These are phyloP conservation scores for Sistotremastrum niveocremeum DNA, from an alignment of 768 basidiomycete species.

Conservation along the genomic window DNA sequence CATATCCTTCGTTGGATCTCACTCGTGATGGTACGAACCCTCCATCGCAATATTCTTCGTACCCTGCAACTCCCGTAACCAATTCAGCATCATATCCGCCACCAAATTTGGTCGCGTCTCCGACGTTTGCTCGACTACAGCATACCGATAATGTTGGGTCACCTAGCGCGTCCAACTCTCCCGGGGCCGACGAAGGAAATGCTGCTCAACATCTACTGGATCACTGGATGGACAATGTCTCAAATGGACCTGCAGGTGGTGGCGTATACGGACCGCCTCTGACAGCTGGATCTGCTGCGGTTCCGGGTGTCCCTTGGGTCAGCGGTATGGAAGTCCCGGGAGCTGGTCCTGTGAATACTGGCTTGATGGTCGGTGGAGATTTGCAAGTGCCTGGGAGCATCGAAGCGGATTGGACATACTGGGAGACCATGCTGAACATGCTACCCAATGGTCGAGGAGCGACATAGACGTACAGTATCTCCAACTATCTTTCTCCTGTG, in stretches of 20 bases:
- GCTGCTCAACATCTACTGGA: constrained; percentile 68
- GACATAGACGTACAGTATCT: no score
- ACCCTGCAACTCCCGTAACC: neutral
- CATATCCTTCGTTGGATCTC: no score
- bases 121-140: neutral
- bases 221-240: constrained; percentile 76
- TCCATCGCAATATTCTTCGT: no score
- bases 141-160: constrained; percentile 4
- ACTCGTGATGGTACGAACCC: no score
- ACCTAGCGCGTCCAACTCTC: constrained; percentile 32
- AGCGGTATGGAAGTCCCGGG: constrained; percentile 24
- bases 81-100: constrained; percentile 1
- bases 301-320: constrained; percentile 3
- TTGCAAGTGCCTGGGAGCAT: no score
- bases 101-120: neutral
- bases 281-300: neutral
- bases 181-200: constrained; percentile 55
- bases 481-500: no score
- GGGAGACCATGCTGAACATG: constrained; percentile 63
- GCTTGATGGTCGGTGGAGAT: constrained; percentile 36
- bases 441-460: constrained; percentile 22
- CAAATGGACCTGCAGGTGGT: constrained; percentile 39
- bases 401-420: constrained; percentile 64
- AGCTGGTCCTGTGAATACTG: constrained; percentile 29
- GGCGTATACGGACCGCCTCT: constrained; percentile 9